Conservation (phyloP, 2,329 filamentous ascomycete species). For the Parasarocladium wereldwijsianum region DNA sequence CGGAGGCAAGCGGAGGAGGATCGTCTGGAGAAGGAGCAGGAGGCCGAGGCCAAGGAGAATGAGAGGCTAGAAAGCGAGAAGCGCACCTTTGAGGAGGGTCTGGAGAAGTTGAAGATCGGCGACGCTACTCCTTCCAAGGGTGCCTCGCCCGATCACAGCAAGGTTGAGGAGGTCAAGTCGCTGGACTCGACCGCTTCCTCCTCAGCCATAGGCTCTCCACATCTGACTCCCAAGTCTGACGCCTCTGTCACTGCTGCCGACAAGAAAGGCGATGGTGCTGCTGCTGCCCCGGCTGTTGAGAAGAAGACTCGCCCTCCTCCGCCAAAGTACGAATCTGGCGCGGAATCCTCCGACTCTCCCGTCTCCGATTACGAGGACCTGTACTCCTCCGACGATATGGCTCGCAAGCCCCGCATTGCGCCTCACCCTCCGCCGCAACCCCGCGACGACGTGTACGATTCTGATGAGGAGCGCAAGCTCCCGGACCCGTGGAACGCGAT, state of each 20-base stretch:
- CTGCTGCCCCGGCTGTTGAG: constrained; percentile 7
- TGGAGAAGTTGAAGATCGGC: constrained; percentile 4
- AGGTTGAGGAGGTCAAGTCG: constrained; percentile 6
- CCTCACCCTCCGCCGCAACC: constrained; percentile 18
- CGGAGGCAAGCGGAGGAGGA: constrained; percentile 15
- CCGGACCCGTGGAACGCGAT: constrained; percentile 48
- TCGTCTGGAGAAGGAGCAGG: constrained; percentile 11
- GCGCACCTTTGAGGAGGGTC: constrained; percentile 4
- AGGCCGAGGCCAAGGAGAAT: constrained; percentile 15
- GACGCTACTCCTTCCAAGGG: constrained; percentile 2
- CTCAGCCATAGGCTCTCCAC: constrained; percentile 16
- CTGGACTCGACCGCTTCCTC: constrained; percentile 12
- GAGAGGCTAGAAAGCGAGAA: constrained; percentile 11
- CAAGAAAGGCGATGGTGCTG: constrained; percentile 20
- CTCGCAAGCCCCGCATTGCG: constrained; percentile 30
- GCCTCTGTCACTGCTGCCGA: constrained; percentile 11
- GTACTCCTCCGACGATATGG: constrained; percentile 43
- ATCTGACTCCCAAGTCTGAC: constrained; percentile 17
- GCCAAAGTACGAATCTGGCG: constrained; percentile 27
- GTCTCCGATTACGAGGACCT: constrained; percentile 44
- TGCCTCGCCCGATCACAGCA: not conserved
- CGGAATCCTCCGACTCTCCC: constrained; percentile 44
- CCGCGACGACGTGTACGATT: constrained; percentile 29
- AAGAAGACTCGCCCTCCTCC: constrained; percentile 6
- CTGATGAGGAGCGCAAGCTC: constrained; percentile 42